Percentiles rank a stretch among this genome's conserved stretches.
Evolutionary conservation across 169 alveolate species (phyloP).

Genomic region (Eimeria necatrix): DNA sequence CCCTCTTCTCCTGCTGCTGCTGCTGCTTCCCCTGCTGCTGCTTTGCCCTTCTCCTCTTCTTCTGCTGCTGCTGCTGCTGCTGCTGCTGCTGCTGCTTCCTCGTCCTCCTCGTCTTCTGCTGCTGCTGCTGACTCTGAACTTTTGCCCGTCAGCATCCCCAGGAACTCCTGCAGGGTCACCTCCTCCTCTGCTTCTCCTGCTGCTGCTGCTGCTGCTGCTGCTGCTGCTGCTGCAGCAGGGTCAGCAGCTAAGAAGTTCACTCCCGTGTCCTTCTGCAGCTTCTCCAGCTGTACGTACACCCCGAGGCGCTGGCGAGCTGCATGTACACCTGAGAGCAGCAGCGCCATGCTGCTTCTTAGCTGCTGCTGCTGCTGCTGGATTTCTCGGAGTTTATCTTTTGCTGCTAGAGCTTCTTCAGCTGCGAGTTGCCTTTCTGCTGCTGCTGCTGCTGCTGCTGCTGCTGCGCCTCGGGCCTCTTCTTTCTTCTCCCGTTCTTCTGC

Average conservation of each 20-base stretch:
- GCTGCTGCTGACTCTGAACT: not conserved
- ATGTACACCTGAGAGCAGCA: not conserved
- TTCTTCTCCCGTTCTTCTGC: too few species aligned
- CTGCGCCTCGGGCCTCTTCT: too few species aligned
- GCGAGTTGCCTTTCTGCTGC: not conserved
- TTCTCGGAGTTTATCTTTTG: too few species aligned
- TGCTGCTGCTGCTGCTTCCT: not conserved
- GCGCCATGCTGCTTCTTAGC: too few species aligned
- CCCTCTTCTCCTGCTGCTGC: not conserved
- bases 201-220: conserved; percentile 17
- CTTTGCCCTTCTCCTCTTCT: too few species aligned
- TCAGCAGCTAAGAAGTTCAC: not conserved
- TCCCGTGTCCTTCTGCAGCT: not conserved
- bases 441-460: conserved; percentile 1
- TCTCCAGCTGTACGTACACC: not conserved
- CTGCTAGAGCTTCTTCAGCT: not conserved
- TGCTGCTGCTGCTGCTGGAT: too few species aligned
- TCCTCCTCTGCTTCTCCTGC: not conserved
- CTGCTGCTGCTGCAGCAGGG: conserved; percentile 39
- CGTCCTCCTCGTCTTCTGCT: not conserved
- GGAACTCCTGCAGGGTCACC: not conserved
- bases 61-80: conserved; percentile 16
- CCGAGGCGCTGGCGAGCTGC: not conserved
- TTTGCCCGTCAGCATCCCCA: not conserved
- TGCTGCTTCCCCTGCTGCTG: conserved; percentile 43